phyloP scores from a whole-genome alignment of 768 basidiomycete species.

The Heimioporus sp. region DNA sequence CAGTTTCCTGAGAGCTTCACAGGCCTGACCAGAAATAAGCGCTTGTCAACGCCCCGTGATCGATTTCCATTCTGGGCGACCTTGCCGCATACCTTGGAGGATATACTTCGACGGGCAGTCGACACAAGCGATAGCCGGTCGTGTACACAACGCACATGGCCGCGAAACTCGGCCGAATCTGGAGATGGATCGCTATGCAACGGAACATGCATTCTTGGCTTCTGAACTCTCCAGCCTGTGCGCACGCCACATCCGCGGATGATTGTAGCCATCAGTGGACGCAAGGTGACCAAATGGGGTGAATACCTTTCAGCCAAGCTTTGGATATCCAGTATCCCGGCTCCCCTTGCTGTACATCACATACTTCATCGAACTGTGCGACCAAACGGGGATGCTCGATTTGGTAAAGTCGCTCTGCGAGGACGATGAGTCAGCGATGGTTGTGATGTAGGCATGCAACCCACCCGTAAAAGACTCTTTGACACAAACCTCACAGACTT shows the following conservation, averaged over 20 bases:
- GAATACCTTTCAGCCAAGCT: slow-evolving; percentile 69
- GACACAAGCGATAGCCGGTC: slow-evolving; percentile 54
- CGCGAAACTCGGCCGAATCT: slow-evolving; percentile 50
- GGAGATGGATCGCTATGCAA: slow-evolving; percentile 65
- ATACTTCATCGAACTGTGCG: slow-evolving; percentile 53
- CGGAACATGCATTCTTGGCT: slow-evolving; percentile 73
- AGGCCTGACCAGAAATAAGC: slow-evolving; percentile 45
- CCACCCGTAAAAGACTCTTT: slow-evolving; percentile 55
- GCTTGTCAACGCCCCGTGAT: slow-evolving; percentile 16
- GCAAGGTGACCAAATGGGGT: slow-evolving; percentile 8
- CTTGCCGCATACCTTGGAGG: slow-evolving; percentile 45
- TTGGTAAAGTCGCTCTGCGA: slow-evolving; percentile 65
- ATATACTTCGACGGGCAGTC: slow-evolving; percentile 60
- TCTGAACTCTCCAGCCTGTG: slow-evolving; percentile 69
- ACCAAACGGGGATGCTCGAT: slow-evolving; percentile 65
- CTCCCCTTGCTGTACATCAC: slow-evolving; percentile 40
- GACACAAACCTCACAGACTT: slow-evolving; percentile 66
- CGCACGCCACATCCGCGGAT: slow-evolving; percentile 4
- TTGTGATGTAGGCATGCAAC: neutral
- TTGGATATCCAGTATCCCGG: slow-evolving; percentile 74
- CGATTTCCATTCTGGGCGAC: slow-evolving; percentile 5
- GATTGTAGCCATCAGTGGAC: slow-evolving; percentile 4
- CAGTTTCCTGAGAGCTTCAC: slow-evolving; percentile 47
- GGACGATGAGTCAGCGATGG: neutral
- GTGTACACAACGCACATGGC: slow-evolving; percentile 74